Evolutionary conservation across 768 basidiomycete genomes (phyloP), one percentile per base, ranked within the genome.

Genomic region (Agaricus subrufescens): DNA sequence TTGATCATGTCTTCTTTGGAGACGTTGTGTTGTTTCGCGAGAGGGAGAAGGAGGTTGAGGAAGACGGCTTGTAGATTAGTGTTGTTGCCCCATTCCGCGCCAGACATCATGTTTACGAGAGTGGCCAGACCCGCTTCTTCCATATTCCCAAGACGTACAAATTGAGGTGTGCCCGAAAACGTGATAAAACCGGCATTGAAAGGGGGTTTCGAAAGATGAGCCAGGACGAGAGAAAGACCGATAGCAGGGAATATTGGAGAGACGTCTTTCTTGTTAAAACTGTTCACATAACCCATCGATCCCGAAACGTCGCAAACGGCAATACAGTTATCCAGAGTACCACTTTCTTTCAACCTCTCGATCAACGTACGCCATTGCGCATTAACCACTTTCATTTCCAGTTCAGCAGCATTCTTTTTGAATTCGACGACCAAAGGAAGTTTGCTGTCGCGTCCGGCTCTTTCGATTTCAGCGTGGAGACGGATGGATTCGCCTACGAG

Each of bases 291-390:
- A 1, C 84, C 85, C 89, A 89, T 90, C 8, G 84, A 86, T 0
- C 84, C 87, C 0, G 85, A 88, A 15, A 89, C 86, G 62, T 90
- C 89, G 66, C 86, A 89, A 27, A 89, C 62, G 0, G 87, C 87
- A 26, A 91, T 63, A 9, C 78, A 75, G 58, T 83, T 87, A 1
- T 84, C 79, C 39, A 91, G 61, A n/a, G 68, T 65, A 1, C 85
- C 84, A 0, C 76, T 69, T 30, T 81, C 79, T n/a, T 74, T 73
- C 4, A 88, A 68, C 4, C 72, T 73, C 15, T 72, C 67, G 34
- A 89, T 68, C 44, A 89, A 72, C 0, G 83, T 71, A 54, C 76
- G 75, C 88, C 87, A 90, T 67, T 90, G 88, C 0, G 76, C 80
- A 58, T 89, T 80, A 5, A 81, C 63, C 26, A 87, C 80, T 29